Evolutionary conservation across 129 eudicot genomes (phyloP), one percentile per base, ranked within the genome.

Genomic region (Mikania micrantha): DNA sequence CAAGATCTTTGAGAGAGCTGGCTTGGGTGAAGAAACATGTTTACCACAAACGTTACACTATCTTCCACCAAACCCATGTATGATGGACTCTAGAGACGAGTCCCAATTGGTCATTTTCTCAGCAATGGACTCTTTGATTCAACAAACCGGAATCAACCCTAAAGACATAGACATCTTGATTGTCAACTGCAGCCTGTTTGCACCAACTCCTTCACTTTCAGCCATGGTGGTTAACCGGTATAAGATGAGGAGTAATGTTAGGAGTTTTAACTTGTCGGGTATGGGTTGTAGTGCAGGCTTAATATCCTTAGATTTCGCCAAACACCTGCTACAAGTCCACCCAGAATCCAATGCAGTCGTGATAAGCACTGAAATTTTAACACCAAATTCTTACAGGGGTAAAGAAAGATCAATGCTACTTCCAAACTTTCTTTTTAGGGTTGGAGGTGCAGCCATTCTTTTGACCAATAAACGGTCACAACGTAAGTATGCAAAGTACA

Each of bases 261-360:
- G 81, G 78, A 85, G 87, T 68, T 88, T 62, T 68, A 83, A 85
- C 60, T 72, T 88, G 31, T 82, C 91, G 0, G 96, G 96, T 1
- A 88, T 88, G 96, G 96, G 96, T 15, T 88, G 96, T 48, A 82
- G 88, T 6, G 96, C 92, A 0, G 87, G 89, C 0, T 49, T 88
- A 5, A 85, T 85, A 24, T 83, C 92, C 0, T 45, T 83, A 10
- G 85, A 81, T 75, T 61, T 85, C 19, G 92, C 89, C 0, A 74
- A 70, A 7, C 75, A 83, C 11, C 79, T 88, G 1, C 89, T 88
- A 0, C 91, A 83, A 74, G 79, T 75, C 0, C 80, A 85, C 54
- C 87, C 92, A 0, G 81, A 80, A 13, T 88, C 96, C 0, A 60
- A 80, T 24, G 96, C 85, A 0, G 79, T 88, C 7, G 80, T 88